phyloP scores from a whole-genome alignment of 2,329 filamentous ascomycete genomes.

The Nigrospora oryzae region DNA sequence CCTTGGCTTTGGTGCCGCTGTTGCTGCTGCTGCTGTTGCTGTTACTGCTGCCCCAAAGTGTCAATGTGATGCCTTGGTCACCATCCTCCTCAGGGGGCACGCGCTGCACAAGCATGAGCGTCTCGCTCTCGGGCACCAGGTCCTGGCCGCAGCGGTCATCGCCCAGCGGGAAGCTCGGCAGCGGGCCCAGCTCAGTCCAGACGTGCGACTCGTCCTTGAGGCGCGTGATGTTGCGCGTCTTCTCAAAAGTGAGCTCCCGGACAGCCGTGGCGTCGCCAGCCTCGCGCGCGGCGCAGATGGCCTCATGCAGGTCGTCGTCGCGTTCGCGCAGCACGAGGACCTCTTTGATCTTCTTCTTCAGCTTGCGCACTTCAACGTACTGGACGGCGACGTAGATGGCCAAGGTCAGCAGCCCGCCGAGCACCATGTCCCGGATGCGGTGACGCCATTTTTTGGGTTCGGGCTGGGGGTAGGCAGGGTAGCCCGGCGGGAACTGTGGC shows the following conservation, averaged over 20 bases:
- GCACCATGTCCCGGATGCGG: constrained; percentile 1
- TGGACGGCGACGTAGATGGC: background rate
- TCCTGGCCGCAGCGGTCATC: constrained; percentile 1
- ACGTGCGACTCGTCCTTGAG: background rate
- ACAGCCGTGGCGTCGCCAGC: background rate
- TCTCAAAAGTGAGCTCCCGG: background rate
- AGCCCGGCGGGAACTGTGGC: background rate
- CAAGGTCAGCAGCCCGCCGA: background rate
- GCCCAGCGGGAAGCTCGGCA: background rate
- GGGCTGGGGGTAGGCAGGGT: background rate
- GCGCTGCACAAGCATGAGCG: background rate
- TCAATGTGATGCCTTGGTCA: too few species aligned
- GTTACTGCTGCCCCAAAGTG: too few species aligned
- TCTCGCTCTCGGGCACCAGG: background rate
- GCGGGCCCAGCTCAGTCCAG: background rate
- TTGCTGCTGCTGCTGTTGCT: too few species aligned
- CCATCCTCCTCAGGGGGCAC: too few species aligned
- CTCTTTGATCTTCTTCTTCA: background rate
- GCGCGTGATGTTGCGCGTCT: background rate
- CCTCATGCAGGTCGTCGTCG: too few species aligned
- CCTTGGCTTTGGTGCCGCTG: background rate
- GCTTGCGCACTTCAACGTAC: background rate
- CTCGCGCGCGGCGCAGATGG: background rate
- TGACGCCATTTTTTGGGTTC: background rate
- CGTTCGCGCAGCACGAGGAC: background rate